Evolutionary conservation across 768 basidiomycete species (phyloP), one percentile per base, ranked within the genome.

Genomic region (Rhodosporidiobolus sp.): DNA sequence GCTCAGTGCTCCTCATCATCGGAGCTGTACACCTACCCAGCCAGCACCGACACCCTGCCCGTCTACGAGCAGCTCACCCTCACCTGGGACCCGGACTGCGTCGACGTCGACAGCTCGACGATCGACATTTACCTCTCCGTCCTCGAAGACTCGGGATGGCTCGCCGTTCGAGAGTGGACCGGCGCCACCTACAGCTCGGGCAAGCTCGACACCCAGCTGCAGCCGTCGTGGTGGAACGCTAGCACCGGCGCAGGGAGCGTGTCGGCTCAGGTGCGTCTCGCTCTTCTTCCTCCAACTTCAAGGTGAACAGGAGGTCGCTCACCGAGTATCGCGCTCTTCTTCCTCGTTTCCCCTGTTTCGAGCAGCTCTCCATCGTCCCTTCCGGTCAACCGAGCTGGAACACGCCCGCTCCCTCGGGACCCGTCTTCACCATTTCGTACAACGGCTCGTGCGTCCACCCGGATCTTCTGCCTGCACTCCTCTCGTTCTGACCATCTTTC

Each of bases 161-260:
- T 55, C 30, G 67, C 68, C 32, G 67, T 70, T 24, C 67, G 69
- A 50, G 67, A 69, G 45, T 76, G 74, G 74, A 64, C 70, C 8
- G 63, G 43, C 34, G 67, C 69, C 20, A 46, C 57, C 8, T 76
- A 76, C 65, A 17, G 10, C 14, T 11, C 34, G 12, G 74, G 74
- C 4, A 32, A 59, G 34, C 64, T 76, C 49, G 61, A 38, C 4
- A 76, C 74, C 3, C 64, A 69, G 67, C 46, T 76, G 35, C 69
- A 72, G 35, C 74, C 74, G 8, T 22, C 26, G 45, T 76, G 74
- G 74, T 76, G 74, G 74, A 69, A 69, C 48, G 74, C 70, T 10
- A 59, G 56, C 38, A 69, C 67, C 4, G 74, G 74, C 11, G 74
- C 74, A 22, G 74, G 74, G 0, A 43, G 17, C 5, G 71, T 76